Base-by-base conservation (phyloP, 495 filamentous ascomycete species). In the Xylaria telfairii region DNA sequence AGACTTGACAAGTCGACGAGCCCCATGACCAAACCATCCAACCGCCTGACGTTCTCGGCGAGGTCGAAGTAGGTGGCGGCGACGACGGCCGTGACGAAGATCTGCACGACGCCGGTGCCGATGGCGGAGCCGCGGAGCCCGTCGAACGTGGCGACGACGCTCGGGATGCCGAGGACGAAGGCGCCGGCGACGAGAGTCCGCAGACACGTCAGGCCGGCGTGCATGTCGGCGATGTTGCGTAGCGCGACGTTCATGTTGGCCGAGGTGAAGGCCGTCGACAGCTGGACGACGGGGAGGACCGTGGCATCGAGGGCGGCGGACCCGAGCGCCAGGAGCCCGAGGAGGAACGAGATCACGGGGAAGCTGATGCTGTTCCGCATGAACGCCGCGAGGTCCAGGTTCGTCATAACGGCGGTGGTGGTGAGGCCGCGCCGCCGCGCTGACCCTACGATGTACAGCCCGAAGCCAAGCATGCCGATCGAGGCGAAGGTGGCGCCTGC, bases 201-300 rank as follows among this genome's bases (percentile, higher is more conserved):
- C 69, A 80, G 80, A 57, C 74, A 78, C 9, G 68, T 51, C 0
- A 83, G 76, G 21, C 78, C 78, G 8, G 75, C 79, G 32, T 70
- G 67, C 84, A 86, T 86, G 65, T 86, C 83, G 4, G 76, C 77
- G 3, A 77, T 81, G 66, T 78, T 83, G 0, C 82, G 76, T 41
- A 82, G 75, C 30, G 78, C 77, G 28, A 80, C 73, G 24, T 73
- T 76, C 5, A 83, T 72, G 70, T 80, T 86, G 12, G 79, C 75
- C 17, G 71, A 77, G 7, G 82, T 84, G 69, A 83, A 84, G 42
- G 78, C 77, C 4, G 82, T 84, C 53, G 81, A 84, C 9, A 75
- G 73, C 24, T 75, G 67, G 30, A 86, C 75, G n/a, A 83, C 69
- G 4, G 82, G 81, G 4, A 72, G 63, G 0, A 75, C 71, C 10